Evolutionary conservation across 2,329 filamentous ascomycete genomes (phyloP).

Genomic region (Diaporthe caulivora): DNA sequence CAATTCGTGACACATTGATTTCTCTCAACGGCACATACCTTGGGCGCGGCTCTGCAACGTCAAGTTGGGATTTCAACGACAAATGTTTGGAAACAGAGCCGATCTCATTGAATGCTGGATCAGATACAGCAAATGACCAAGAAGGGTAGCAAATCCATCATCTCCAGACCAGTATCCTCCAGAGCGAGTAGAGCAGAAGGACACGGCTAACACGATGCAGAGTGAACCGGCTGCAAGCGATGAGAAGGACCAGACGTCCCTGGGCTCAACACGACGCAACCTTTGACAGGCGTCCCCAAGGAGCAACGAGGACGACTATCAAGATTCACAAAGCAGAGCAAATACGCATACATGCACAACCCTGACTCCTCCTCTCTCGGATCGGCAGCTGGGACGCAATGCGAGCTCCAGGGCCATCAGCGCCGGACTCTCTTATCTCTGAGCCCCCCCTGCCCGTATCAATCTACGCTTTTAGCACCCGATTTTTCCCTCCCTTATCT

Average conservation of each 20-base stretch:
- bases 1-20: conserved; percentile 34
- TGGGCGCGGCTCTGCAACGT: conserved; percentile 28
- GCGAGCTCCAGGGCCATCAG: conserved; percentile 6
- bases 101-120: background rate
- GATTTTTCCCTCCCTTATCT: conserved; percentile 27
- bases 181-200: background rate
- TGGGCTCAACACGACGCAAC: background rate
- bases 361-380: background rate
- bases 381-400: background rate
- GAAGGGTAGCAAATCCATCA: background rate
- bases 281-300: background rate
- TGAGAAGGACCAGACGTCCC: background rate
- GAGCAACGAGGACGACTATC: background rate
- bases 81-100: conserved; percentile 1
- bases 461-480: conserved; percentile 28
- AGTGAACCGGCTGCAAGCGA: background rate
- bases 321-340: background rate
- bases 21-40: conserved; percentile 18
- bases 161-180: background rate
- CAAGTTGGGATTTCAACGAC: conserved; percentile 20
- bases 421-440: conserved; percentile 22
- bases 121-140: background rate
- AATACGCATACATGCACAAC: background rate
- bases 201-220: conserved; percentile 5
- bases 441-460: conserved; percentile 20